Base-by-base conservation (phyloP, 306 rosid genomes). In the Quillaja saponaria region DNA sequence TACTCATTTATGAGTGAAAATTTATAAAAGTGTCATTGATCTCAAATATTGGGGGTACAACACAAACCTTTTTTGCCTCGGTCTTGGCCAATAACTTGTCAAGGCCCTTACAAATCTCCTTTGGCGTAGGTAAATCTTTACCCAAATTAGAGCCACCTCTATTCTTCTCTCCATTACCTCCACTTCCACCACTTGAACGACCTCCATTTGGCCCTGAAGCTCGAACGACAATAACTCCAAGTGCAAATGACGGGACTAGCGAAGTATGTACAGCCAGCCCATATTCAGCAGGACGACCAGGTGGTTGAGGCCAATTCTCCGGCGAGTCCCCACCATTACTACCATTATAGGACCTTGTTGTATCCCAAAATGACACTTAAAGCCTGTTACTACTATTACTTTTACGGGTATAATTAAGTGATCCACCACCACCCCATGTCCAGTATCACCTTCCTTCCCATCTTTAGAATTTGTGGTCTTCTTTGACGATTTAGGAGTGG, bases 101-200 rank as follows among this genome's bases (percentile, higher is more conserved):
- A 49, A 91, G 95, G 51, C 90, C 98, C 81, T 79, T 69, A 71
- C 96, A 86, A 34, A 91, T 88, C 72, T 91, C 88, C 85, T 91
- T 91, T 0, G 98, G 98, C 2, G 98, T 82, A 31, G 98, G 98
- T 6, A 91, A 80, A 67, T 88, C 90, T 77, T 82, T 84, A 21
- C 98, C 98, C 74, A 91, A 75, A 73, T 80, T 88, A 50, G 98
- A 88, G 61, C 98, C 96, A 18, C 98, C 98, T 95, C 96, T n/a
- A 1, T 33, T 75, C 69, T 76, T 85, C 74, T 84, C 90, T 6
- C 74, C 86, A 39, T 64, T 49, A 4, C 68, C 71, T 8, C 76
- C 81, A 20, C 78, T 81, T 37, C 58, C 84, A 2, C 81, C 71
- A 4, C 73, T 68, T 0, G 76, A 58, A 44, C 81, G 79, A 0